Base-by-base conservation (phyloP, 2,329 filamentous ascomycete genomes). In the Trichoderma lentiforme region DNA sequence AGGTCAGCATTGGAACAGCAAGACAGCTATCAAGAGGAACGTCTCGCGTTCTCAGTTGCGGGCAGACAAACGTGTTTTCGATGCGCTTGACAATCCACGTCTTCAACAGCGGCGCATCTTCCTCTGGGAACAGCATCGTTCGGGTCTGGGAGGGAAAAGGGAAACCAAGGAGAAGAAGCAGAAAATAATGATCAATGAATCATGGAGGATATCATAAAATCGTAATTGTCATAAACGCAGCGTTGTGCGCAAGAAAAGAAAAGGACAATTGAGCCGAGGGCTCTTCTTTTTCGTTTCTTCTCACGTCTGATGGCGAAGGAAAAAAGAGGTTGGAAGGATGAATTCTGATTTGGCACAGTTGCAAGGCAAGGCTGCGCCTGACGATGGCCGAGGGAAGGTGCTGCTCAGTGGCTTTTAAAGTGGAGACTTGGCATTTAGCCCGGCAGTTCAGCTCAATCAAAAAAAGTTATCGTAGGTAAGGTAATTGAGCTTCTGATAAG, bases 51-150 rank as follows among this genome's bases (percentile, higher is more conserved):
- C 7, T n/a, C 39, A 12, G 60, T 24, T 70, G 51, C 15, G 30
- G 71, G 66, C 24, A 62, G 72, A 83, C 90, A 69, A 82, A 93
- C 91, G 91, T 92, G 78, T 92, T 89, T 79, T 93, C 92, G 68
- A 95, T 88, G 74, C 92, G 89, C 82, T 91, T 91, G 74, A 94
- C 89, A 74, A 95, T 90, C 92, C 92, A 95, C 73, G 87, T 85
- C 84, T 93, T 94, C 70, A 96, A 85, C 73, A 87, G 82, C 70
- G 87, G 83, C 80, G 86, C 84, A 80, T 92, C 88, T 76, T 87
- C 86, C 77, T 91, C 89, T 58, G 86, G 81, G 77, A 91, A 91
- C 76, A 91, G 78, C 89, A 91, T 91, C 70, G 76, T 82, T 74
- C 9, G 36, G 7, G 18, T 15, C 24, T 26, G 24, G 51, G 34